Evolutionary conservation across 345 rosid genomes (phyloP).

Genomic region (Microcos paniculata): DNA sequence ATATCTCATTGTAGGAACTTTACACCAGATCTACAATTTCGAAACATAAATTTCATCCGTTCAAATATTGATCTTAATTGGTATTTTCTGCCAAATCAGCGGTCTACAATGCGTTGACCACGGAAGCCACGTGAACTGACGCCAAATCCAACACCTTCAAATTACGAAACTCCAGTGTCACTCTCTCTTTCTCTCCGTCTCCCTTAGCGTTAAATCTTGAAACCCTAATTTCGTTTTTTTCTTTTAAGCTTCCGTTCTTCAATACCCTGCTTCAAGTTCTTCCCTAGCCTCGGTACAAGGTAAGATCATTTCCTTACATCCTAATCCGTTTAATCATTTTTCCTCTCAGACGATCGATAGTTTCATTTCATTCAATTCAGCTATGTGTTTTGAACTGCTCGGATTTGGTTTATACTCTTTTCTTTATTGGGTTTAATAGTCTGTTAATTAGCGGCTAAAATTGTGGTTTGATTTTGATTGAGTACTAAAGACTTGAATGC

Average conservation of each 20-base stretch:
- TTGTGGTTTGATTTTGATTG: background rate
- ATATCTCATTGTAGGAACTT: background rate
- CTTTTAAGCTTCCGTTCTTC: background rate
- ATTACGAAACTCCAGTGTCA: background rate
- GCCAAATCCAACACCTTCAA: background rate
- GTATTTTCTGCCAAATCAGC: slow-evolving; percentile 16
- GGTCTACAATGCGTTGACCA: slow-evolving; percentile 7
- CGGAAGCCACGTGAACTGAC: background rate
- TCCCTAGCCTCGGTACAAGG: slow-evolving; percentile 11
- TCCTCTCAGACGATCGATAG: background rate
- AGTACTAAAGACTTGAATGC: background rate
- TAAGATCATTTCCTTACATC: slow-evolving; percentile 15
- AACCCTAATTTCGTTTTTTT: slow-evolving; percentile 20
- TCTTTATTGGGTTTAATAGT: background rate
- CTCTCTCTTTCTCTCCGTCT: background rate
- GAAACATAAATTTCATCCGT: slow-evolving; percentile 7
- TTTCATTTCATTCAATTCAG: background rate
- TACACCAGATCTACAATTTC: background rate
- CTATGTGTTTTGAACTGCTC: background rate
- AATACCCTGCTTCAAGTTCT: slow-evolving; percentile 2
- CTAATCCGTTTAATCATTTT: background rate
- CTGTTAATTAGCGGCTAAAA: background rate
- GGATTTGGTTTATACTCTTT: background rate
- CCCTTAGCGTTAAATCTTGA: background rate
- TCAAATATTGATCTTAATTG: background rate